Evolutionary conservation across 208 protist species (phyloP), one percentile per base, ranked within the genome.

Genomic region (Trypanosoma theileri): DNA sequence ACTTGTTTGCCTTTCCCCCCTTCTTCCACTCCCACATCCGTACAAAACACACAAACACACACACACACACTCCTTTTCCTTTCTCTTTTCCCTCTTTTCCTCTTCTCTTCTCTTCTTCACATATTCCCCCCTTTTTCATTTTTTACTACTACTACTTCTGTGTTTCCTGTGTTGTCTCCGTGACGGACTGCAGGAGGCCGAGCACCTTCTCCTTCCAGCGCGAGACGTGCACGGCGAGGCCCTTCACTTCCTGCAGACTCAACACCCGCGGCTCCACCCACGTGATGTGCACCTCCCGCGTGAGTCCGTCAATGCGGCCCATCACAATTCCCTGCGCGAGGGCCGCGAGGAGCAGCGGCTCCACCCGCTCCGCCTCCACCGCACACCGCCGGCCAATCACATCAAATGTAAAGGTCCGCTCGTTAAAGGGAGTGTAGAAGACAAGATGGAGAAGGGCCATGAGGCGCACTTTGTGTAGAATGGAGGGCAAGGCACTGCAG

Each of bases 371-470:
- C 53, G 82, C 73, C 11, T 57, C 45, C 31, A 95, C 82, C 12
- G 69, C 75, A 63, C 90, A 96, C 31, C 90, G 85, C 56, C 76
- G 62, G 3, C 86, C 84, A 61, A 96, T 85, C 6, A 80, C 68
- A 40, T 72, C 28, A 66, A 97, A 98, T 6, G 82, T 52, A 71
- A 98, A 89, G 9, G 75, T 89, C 66, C 95, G 91, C 71, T 98
- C 80, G 45, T 94, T 90, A n/a, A 97, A 82, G 11, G 96, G 93
- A 2, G 89, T 93, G 69, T 89, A 88, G 78, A 98, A 99, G 42
- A 98, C 89, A 11, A 98, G 81, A 71, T 99, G 92, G 11, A 98
- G 94, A 24, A 99, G 81, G 17, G 87, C 83, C 78, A 98, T 97
- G 45, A 99, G 89, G 13, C 92, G 85, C 54, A 98, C 94, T 75